Conservation (phyloP, 495 filamentous ascomycete species). For the Tuber aestivum region DNA sequence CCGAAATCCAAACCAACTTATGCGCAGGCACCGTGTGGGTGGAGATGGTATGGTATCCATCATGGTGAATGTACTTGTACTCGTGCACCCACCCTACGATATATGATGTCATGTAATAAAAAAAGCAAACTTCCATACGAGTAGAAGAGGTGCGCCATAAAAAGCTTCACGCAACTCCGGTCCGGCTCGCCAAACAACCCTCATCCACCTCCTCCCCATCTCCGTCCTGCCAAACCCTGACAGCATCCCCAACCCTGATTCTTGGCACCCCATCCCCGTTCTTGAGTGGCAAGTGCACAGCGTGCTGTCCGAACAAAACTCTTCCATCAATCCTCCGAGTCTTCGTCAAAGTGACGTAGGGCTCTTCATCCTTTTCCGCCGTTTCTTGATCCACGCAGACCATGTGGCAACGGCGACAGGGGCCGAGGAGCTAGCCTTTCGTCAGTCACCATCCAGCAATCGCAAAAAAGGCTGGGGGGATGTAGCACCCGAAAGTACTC, state of each 20-base stretch:
- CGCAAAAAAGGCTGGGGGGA: background rate
- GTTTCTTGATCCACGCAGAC: conserved; percentile 86
- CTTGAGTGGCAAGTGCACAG: conserved; percentile 49
- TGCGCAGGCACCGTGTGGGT: too few relatives aligned
- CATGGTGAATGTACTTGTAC: too few relatives aligned
- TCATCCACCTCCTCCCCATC: background rate
- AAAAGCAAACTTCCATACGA: background rate
- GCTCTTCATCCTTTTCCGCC: conserved; percentile 70
- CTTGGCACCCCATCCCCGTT: conserved; percentile 45
- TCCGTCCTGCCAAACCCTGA: conserved; percentile 42
- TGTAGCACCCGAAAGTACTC: conserved; percentile 34
- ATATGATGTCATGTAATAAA: background rate
- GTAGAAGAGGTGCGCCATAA: background rate
- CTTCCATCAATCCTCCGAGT: conserved; percentile 74
- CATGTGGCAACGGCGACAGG: conserved; percentile 89
- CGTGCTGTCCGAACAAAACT: conserved; percentile 81
- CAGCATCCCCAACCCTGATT: conserved; percentile 55
- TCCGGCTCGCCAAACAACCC: background rate
- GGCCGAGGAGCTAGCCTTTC: conserved; percentile 59
- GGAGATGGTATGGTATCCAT: too few relatives aligned
- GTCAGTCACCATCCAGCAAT: background rate
- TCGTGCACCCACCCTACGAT: background rate
- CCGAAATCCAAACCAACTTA: too few relatives aligned
- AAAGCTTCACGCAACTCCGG: background rate
- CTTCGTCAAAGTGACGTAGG: conserved; percentile 80